These are phyloP conservation scores for Colletotrichum lini DNA, from an alignment of 2,329 filamentous ascomycete genomes.

Conservation along the genomic window DNA sequence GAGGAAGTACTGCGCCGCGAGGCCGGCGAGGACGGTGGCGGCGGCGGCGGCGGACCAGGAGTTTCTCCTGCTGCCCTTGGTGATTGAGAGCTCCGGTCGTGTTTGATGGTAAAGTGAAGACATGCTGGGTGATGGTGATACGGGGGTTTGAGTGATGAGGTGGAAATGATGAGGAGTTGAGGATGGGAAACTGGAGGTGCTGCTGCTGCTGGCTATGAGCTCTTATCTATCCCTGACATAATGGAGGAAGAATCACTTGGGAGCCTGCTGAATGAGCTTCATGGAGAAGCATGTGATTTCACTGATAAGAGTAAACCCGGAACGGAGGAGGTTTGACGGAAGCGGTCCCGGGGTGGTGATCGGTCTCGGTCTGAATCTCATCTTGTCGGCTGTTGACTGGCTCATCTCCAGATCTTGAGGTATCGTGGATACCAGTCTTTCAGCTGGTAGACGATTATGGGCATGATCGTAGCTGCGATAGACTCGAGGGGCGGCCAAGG, in stretches of 20 bases:
- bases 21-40: not conserved
- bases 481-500: not conserved
- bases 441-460: no score
- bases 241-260: not conserved
- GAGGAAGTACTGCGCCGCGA: slow-evolving; percentile 6
- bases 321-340: slow-evolving; percentile 2
- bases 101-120: not conserved
- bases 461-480: no score
- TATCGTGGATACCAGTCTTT: no score
- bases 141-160: no score
- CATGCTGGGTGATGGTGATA: not conserved
- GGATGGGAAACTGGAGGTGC: no score
- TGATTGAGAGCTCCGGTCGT: rapidly evolving
- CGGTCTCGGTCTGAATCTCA: not conserved
- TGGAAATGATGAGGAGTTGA: no score
- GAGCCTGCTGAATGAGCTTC: no score
- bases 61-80: not conserved
- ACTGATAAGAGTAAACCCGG: no score
- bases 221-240: no score
- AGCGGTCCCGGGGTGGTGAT: slow-evolving; percentile 15
- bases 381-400: not conserved
- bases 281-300: not conserved
- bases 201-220: no score
- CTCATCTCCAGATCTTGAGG: not conserved
- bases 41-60: not conserved